Evolutionary conservation across 2,329 filamentous ascomycete species (phyloP).

Genomic region (Cadophora gregata): DNA sequence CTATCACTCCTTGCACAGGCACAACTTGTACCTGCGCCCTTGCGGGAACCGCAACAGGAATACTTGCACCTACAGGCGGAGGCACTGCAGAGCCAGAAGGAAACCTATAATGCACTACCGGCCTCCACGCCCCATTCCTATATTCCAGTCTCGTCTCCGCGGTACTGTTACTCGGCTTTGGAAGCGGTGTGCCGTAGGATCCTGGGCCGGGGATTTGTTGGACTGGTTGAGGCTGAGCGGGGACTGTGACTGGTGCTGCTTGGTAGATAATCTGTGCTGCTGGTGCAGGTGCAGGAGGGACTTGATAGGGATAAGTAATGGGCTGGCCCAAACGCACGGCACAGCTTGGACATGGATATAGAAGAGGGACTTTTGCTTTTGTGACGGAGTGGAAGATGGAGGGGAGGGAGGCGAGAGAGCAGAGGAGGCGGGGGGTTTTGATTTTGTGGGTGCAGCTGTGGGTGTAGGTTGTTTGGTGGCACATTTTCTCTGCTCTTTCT

Average conservation of each 20-base stretch:
- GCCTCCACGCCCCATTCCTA: neutral
- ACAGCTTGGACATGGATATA: neutral
- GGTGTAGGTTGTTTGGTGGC: slow-evolving; percentile 12
- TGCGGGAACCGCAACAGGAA: no score
- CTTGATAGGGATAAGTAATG: neutral
- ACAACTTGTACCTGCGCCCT: no score
- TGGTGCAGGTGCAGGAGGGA: neutral
- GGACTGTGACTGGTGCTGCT: neutral
- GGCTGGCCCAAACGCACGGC: neutral
- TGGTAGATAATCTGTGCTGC: no score
- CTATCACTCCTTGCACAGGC: no score
- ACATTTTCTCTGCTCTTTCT: slow-evolving; percentile 6
- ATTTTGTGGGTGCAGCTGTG: slow-evolving; percentile 16
- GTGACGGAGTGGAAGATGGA: neutral
- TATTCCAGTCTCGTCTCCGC: neutral
- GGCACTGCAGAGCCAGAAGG: neutral
- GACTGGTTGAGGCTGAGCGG: neutral
- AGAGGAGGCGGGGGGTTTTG: slow-evolving; percentile 1
- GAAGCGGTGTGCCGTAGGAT: slow-evolving; percentile 13
- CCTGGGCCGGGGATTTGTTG: slow-evolving; percentile 17
- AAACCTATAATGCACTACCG: slow-evolving; percentile 13
- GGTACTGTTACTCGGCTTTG: neutral
- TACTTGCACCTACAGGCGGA: no score
- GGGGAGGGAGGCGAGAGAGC: neutral
- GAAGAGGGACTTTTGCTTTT: neutral